These are phyloP conservation scores for Wickerhamiella cacticola DNA, from an alignment of 805 yeast genomes.

Conservation along the genomic window DNA sequence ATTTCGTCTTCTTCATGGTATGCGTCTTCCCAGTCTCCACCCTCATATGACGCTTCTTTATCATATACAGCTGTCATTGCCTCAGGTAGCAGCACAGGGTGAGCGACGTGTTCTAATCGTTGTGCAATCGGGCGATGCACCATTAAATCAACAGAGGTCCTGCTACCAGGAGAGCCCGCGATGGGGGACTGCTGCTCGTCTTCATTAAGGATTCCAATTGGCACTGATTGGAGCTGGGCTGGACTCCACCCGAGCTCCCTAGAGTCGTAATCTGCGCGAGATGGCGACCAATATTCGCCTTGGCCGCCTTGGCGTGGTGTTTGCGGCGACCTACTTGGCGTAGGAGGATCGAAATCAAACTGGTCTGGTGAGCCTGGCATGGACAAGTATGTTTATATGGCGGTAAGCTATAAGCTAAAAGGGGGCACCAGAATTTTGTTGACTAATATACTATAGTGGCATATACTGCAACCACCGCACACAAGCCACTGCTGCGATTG, in stretches of 20 bases:
- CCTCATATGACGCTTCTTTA: background rate
- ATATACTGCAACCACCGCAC: too few relatives aligned
- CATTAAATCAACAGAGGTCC: background rate
- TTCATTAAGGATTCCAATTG: slow-evolving; percentile 5
- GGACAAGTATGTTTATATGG: background rate
- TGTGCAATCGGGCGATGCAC: slow-evolving; percentile 8
- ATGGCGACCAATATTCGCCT: background rate
- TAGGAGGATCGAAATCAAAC: background rate
- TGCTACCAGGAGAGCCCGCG: background rate
- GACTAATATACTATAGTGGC: too few relatives aligned
- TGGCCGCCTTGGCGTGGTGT: background rate
- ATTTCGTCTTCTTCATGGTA: background rate
- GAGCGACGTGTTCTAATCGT: slow-evolving; percentile 4
- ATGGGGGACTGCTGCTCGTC: slow-evolving; percentile 4
- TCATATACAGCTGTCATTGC: slow-evolving; percentile 1
- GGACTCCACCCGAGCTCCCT: slow-evolving; percentile 6
- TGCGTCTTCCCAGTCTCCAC: background rate
- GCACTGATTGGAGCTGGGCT: background rate
- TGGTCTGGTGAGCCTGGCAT: background rate
- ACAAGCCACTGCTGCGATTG: too few relatives aligned
- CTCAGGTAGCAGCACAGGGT: slow-evolving; percentile 7
- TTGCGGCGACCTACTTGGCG: background rate
- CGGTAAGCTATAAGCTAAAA: background rate
- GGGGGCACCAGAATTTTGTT: too few relatives aligned
- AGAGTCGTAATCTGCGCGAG: background rate